Evolutionary conservation across 495 filamentous ascomycete genomes (phyloP).

Genomic region (Aspergillus campestris): DNA sequence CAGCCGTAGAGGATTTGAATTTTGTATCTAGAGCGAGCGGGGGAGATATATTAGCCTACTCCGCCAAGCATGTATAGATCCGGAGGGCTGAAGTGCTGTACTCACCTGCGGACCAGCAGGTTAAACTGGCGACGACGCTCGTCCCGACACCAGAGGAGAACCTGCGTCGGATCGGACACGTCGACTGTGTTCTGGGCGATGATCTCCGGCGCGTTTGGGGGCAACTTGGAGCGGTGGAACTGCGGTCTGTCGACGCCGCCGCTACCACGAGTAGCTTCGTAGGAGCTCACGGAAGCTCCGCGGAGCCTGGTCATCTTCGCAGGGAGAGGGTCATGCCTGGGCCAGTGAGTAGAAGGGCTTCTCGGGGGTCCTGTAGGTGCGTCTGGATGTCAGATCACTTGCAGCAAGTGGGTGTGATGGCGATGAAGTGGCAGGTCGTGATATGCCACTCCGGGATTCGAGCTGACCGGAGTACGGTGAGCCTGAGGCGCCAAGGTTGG

Average conservation of each 20-base stretch:
- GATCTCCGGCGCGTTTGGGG: constrained; percentile 40
- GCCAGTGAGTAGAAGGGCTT: neutral
- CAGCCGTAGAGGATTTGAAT: constrained; percentile 80
- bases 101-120: constrained; percentile 43
- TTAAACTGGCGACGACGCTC: constrained; percentile 46
- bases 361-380: neutral
- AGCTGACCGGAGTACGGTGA: neutral
- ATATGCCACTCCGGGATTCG: neutral
- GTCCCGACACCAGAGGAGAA: constrained; percentile 40
- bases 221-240: constrained; percentile 35
- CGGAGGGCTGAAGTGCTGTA: neutral
- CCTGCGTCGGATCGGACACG: constrained; percentile 35
- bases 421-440: too few relatives aligned
- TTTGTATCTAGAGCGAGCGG: constrained; percentile 54
- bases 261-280: constrained; percentile 22
- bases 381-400: too few relatives aligned
- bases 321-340: constrained; percentile 21
- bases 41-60: too few relatives aligned
- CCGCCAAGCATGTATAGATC: too few relatives aligned
- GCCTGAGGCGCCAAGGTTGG: neutral
- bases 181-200: constrained; percentile 42
- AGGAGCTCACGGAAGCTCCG: constrained; percentile 36
- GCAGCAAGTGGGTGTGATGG: too few relatives aligned
- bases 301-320: constrained; percentile 39
- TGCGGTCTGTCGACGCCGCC: constrained; percentile 22